Evolutionary conservation across 2,329 filamentous ascomycete species (phyloP).

Genomic region (Clarireedia hainanense): DNA sequence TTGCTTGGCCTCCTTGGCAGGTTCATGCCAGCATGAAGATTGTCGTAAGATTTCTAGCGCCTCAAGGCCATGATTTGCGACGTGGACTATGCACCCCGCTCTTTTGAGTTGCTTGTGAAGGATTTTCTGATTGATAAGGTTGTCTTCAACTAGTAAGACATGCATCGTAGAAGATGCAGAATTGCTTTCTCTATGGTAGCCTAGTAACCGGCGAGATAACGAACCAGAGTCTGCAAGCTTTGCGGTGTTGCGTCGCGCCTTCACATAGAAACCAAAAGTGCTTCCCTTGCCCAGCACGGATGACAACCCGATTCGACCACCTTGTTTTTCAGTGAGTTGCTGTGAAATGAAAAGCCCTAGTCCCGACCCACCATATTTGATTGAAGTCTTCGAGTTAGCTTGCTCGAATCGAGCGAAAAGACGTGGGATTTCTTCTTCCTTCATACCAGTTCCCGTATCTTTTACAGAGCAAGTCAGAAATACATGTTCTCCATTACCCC

Average conservation of each 20-base stretch:
- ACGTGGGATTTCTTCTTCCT: constrained; percentile 59
- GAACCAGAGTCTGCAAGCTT: neutral
- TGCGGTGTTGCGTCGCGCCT: constrained; percentile 34
- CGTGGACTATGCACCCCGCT: constrained; percentile 34
- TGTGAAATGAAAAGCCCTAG: constrained; percentile 73
- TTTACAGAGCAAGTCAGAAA: constrained; percentile 67
- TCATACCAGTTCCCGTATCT: constrained; percentile 70
- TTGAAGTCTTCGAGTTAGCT: constrained; percentile 61
- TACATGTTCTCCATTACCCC: constrained; percentile 39
- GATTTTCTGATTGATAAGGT: constrained; percentile 52
- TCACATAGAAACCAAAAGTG: constrained; percentile 69
- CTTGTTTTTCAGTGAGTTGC: constrained; percentile 69
- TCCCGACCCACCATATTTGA: constrained; percentile 72
- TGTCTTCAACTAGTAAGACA: constrained; percentile 52
- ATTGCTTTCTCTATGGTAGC: constrained; percentile 39
- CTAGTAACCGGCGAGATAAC: constrained; percentile 26
- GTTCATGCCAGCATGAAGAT: constrained; percentile 21
- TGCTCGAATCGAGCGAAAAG: constrained; percentile 78
- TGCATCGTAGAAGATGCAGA: constrained; percentile 46
- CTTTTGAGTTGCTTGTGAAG: constrained; percentile 41
- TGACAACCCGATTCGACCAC: constrained; percentile 63
- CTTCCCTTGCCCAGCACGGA: constrained; percentile 60
- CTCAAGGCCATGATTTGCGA: constrained; percentile 51
- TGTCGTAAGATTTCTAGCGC: constrained; percentile 37
- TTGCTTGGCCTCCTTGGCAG: constrained; percentile 25